phyloP scores from a whole-genome alignment of 805 yeast species.

The Yarrowia yakushimensis region DNA sequence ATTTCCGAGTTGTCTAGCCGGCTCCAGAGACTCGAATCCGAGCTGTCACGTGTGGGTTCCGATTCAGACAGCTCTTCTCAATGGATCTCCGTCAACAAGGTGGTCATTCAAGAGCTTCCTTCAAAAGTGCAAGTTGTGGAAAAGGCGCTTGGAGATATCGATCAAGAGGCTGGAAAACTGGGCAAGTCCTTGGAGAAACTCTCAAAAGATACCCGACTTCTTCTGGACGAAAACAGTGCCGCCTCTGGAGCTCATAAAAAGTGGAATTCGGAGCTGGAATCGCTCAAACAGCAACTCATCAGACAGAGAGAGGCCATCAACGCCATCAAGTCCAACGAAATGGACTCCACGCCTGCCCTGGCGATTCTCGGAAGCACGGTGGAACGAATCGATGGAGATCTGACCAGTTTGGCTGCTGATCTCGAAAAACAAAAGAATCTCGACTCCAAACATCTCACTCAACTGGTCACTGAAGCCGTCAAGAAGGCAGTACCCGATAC shows the following conservation, averaged over 20 bases:
- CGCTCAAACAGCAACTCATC: constrained; percentile 11
- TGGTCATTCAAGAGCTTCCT: background rate
- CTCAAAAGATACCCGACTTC: background rate
- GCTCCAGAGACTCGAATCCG: background rate
- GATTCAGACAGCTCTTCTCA: background rate
- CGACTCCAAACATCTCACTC: background rate
- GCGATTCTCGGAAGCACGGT: constrained; percentile 7
- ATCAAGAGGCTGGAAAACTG: background rate
- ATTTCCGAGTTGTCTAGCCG: background rate
- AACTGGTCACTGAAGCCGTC: background rate
- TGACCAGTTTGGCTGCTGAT: background rate
- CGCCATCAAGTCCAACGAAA: constrained; percentile 5
- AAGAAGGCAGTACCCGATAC: background rate
- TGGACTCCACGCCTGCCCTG: constrained; percentile 2
- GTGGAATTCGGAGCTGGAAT: background rate
- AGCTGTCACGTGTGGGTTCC: background rate
- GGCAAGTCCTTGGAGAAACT: background rate
- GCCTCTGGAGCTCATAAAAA: background rate
- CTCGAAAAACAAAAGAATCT: background rate
- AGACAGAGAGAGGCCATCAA: constrained; percentile 1
- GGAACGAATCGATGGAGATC: constrained; percentile 10
- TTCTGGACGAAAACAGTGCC: background rate
- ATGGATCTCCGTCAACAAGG: constrained; percentile 2
- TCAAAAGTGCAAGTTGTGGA: background rate
- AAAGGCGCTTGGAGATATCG: background rate